Evolutionary conservation across 192 early-diverging fungal species (phyloP).

Genomic region (Podila clonocystis): DNA sequence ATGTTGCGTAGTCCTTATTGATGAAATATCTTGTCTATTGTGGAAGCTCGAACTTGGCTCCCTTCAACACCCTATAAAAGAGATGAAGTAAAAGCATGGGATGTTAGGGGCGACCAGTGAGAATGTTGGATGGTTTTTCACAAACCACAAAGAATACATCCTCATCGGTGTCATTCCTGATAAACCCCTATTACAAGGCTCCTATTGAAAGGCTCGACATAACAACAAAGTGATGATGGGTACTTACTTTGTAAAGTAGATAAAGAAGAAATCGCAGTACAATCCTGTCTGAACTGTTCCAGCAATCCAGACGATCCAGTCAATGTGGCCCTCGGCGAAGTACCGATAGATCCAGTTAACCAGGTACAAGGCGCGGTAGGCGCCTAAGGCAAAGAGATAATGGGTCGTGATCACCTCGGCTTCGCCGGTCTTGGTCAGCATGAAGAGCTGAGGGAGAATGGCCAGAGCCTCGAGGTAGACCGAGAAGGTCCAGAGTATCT

Average conservation of each 20-base stretch:
- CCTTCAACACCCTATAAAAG: constrained; percentile 69
- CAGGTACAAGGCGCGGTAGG: constrained; percentile 59
- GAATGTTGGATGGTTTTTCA: background rate
- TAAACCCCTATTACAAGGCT: background rate
- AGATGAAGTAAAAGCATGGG: background rate
- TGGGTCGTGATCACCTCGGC: constrained; percentile 99
- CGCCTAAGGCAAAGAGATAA: constrained; percentile 97
- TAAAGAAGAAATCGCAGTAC: constrained; percentile 98
- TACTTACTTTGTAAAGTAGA: constrained; percentile 85
- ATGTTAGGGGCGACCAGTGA: background rate
- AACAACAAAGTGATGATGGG: background rate
- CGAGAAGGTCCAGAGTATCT: constrained; percentile 97
- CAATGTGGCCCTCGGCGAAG: constrained; percentile 74
- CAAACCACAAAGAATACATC: background rate
- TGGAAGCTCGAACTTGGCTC: constrained; percentile 78
- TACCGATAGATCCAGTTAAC: constrained; percentile 97
- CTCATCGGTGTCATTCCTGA: background rate
- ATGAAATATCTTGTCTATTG: constrained; percentile 34
- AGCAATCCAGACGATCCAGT: constrained; percentile 89
- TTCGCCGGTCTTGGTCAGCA: constrained; percentile 96
- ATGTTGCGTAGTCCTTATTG: background rate
- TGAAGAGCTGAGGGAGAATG: constrained; percentile 98
- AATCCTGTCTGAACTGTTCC: constrained; percentile 95
- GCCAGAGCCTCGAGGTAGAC: constrained; percentile 97
- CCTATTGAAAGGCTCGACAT: background rate